phyloP scores from a whole-genome alignment of 495 filamentous ascomycete species.

The Trichoderma reesei region DNA sequence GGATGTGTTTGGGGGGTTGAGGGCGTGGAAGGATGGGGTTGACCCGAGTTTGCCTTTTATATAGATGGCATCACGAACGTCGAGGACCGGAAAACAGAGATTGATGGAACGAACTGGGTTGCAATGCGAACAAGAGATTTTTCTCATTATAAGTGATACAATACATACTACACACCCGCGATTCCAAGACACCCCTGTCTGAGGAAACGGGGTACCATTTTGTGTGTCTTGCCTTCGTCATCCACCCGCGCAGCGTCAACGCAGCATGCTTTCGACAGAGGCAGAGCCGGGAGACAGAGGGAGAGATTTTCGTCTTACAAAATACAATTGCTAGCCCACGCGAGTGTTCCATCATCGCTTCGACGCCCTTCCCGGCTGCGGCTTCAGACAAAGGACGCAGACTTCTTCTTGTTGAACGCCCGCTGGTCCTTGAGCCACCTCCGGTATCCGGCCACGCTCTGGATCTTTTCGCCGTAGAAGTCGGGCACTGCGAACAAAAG shows the following conservation, averaged over 20 bases:
- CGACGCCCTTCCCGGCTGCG: background rate
- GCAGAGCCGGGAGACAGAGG: background rate
- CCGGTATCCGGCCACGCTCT: constrained; percentile 78
- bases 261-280: background rate
- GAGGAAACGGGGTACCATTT: background rate
- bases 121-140: background rate
- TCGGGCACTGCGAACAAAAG: constrained; percentile 38
- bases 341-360: background rate
- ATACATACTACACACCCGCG: constrained; percentile 1
- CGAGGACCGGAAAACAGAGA: background rate
- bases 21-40: constrained; percentile 72
- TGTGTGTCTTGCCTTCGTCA: background rate
- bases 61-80: constrained; percentile 11
- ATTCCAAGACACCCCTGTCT: background rate
- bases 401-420: constrained; percentile 83
- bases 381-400: constrained; percentile 45
- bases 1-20: constrained; percentile 75
- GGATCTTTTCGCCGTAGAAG: constrained; percentile 90
- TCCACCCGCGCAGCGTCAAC: background rate
- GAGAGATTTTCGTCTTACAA: background rate
- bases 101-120: background rate
- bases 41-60: constrained; percentile 59
- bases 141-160: constrained; percentile 7
- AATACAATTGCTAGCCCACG: background rate
- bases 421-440: constrained; percentile 96